Percentiles rank a stretch among this genome's conserved stretches.
These are phyloP conservation scores for Trichoderma afroharzianum DNA, from an alignment of 2,329 filamentous ascomycete genomes.

Conservation along the genomic window DNA sequence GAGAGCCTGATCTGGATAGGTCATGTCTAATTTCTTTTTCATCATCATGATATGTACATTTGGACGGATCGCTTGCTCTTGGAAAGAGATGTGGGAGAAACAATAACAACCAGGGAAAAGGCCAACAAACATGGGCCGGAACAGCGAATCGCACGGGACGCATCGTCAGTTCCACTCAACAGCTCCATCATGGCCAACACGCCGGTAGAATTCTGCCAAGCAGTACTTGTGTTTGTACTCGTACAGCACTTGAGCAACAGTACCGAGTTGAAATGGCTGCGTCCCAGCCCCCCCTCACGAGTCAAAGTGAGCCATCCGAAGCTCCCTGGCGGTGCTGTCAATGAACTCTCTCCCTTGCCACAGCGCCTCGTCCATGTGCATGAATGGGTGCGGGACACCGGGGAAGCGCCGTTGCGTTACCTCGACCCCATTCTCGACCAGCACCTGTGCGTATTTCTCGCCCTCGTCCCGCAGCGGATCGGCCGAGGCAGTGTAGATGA, in stretches of 20 bases:
- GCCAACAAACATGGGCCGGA: neutral
- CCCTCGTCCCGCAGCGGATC: conserved; percentile 48
- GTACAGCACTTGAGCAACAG: neutral
- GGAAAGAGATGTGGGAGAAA: neutral
- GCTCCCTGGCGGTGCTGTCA: conserved; percentile 30
- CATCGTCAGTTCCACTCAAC: neutral
- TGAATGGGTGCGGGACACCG: conserved; percentile 48
- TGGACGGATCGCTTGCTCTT: neutral
- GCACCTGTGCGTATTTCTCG: conserved; percentile 42
- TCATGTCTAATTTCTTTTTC: neutral
- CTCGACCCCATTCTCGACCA: conserved; percentile 43
- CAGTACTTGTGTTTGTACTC: neutral
- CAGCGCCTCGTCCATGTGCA: conserved; percentile 43
- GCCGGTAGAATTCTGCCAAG: neutral
- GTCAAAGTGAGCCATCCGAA: conserved; percentile 28
- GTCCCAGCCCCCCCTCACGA: neutral
- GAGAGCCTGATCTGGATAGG: neutral
- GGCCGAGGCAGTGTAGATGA: conserved; percentile 41
- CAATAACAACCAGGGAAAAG: neutral
- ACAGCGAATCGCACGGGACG: neutral
- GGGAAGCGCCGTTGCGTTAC: conserved; percentile 44
- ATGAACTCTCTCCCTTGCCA: conserved; percentile 37
- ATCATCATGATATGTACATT: neutral
- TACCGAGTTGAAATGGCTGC: neutral
- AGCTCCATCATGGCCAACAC: neutral